phyloP scores from a whole-genome alignment of 176 grass and related monocot species.

The Coix lacrymajobi region DNA sequence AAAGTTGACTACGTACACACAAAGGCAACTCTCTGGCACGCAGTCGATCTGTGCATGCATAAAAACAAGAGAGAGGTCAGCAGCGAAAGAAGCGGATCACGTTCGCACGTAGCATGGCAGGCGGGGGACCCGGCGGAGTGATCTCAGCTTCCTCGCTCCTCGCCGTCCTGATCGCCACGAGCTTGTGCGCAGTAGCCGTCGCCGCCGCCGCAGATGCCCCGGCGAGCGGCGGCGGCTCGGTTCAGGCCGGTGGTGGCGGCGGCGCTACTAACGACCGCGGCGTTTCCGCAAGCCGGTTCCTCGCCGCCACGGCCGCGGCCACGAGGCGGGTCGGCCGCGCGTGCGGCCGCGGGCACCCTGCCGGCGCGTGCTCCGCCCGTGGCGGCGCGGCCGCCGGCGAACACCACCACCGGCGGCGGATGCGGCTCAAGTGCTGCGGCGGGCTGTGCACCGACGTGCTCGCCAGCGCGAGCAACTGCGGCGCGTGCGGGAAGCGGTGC shows the following conservation, averaged over 20 bases:
- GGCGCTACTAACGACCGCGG: neutral
- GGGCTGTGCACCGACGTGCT: constrained; percentile 42
- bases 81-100: neutral
- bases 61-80: neutral
- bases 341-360: neutral
- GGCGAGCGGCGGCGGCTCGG: neutral
- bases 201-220: neutral
- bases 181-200: neutral
- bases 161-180: neutral
- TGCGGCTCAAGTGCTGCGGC: constrained; percentile 28
- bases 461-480: constrained; percentile 41
- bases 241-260: neutral
- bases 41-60: neutral
- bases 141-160: neutral
- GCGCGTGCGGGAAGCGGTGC: constrained; percentile 47
- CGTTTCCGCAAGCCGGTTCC: constrained; percentile 25
- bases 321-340: neutral
- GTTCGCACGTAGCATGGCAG: neutral
- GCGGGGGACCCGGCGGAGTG: neutral
- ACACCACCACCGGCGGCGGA: too few species aligned
- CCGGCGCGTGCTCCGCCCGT: neutral
- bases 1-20: neutral
- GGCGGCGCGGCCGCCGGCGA: neutral
- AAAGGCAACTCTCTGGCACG: neutral
- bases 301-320: neutral